phyloP scores from a whole-genome alignment of 352 stramenopile genomes.

The Phytophthora hibernalis region DNA sequence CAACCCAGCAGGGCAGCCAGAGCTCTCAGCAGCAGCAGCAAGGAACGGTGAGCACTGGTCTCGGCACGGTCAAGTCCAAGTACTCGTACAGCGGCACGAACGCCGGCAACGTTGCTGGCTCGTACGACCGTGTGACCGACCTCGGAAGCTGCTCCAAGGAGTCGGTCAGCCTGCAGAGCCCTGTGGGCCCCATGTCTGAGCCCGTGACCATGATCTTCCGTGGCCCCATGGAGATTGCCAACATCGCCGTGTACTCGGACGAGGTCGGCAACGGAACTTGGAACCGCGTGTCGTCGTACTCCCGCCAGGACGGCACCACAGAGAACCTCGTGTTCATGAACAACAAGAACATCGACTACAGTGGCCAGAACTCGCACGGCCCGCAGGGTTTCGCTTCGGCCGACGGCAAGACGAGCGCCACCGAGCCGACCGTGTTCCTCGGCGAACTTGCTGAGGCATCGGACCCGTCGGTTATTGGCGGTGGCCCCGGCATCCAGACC shows the following conservation, averaged over 20 bases:
- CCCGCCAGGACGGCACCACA: slow-evolving; percentile 23
- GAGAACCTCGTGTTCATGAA: slow-evolving; percentile 81
- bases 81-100: slow-evolving; percentile 61
- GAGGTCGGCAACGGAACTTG: slow-evolving; percentile 40
- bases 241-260: slow-evolving; percentile 65
- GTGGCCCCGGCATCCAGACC: slow-evolving; percentile 54
- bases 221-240: slow-evolving; percentile 62
- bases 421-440: slow-evolving; percentile 43
- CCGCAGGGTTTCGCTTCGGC: slow-evolving; percentile 61
- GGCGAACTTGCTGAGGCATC: slow-evolving; percentile 56
- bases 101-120: slow-evolving; percentile 56
- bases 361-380: slow-evolving; percentile 35
- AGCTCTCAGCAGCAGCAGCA: slow-evolving; percentile 21
- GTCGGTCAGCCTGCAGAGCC: slow-evolving; percentile 48
- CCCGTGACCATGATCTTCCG: slow-evolving; percentile 73
- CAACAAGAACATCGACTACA: slow-evolving; percentile 82
- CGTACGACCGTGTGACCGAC: slow-evolving; percentile 63
- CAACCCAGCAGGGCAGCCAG: slow-evolving; percentile 16
- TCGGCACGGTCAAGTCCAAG: slow-evolving; percentile 46
- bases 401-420: slow-evolving; percentile 42
- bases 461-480: slow-evolving; percentile 35
- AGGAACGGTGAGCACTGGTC: slow-evolving; percentile 28
- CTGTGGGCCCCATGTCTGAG: slow-evolving; percentile 66
- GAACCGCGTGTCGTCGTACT: slow-evolving; percentile 65
- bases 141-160: slow-evolving; percentile 48